Percentiles rank a stretch among this genome's conserved stretches.
Evolutionary conservation across 768 basidiomycete species (phyloP).

Genomic region (Hygrocybe coccinea): DNA sequence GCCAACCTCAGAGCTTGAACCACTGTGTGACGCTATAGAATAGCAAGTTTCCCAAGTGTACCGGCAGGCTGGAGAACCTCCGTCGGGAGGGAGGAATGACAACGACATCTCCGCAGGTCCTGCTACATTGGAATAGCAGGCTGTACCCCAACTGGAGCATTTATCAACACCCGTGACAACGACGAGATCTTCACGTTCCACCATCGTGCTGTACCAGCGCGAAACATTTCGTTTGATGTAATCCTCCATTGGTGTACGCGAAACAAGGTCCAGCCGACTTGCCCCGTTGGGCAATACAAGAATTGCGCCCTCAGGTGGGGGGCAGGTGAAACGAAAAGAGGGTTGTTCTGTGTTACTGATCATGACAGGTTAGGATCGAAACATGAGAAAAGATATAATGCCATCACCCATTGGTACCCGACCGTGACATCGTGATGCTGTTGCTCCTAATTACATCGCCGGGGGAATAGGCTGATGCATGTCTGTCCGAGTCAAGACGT

Average conservation of each 20-base stretch:
- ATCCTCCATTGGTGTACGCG: not conserved
- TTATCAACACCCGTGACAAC: conserved; percentile 21
- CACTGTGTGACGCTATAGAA: conserved; percentile 10
- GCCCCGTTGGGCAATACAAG: conserved; percentile 7
- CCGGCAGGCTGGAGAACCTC: not conserved
- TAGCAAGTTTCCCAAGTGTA: not conserved
- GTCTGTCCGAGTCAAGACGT: too few relatives aligned
- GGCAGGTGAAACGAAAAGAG: not conserved
- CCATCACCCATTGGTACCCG: not conserved
- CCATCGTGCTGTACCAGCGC: not conserved
- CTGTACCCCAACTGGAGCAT: conserved; percentile 11
- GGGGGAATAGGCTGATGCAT: not conserved
- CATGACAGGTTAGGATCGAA: not conserved
- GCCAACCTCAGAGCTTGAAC: not conserved
- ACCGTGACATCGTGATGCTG: not conserved
- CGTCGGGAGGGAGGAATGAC: not conserved
- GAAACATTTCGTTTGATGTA: not conserved
- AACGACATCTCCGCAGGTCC: not conserved
- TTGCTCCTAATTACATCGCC: not conserved
- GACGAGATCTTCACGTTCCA: conserved; percentile 18
- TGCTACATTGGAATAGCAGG: not conserved
- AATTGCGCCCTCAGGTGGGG: not conserved
- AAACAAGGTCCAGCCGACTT: conserved; percentile 18
- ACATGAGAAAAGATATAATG: not conserved
- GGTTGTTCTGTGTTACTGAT: not conserved